Conservation (phyloP, 768 basidiomycete species). For the Scleroderma citrinum region DNA sequence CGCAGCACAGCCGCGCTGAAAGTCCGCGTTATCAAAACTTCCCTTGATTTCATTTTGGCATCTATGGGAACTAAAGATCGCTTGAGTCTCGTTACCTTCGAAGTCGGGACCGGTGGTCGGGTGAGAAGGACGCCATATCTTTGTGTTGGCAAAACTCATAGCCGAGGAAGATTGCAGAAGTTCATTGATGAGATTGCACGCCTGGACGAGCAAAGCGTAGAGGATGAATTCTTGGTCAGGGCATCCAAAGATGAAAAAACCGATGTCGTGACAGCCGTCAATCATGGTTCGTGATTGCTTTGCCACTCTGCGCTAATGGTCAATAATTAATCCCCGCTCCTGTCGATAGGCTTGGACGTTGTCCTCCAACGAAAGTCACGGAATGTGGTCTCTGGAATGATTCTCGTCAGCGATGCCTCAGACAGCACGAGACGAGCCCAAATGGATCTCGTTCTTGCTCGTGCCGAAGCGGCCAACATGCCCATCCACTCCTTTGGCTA, state of each 20-base stretch:
- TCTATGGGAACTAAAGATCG: slow-evolving; percentile 75
- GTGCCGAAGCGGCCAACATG: slow-evolving; percentile 93
- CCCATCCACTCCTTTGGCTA: slow-evolving; percentile 98
- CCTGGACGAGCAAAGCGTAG: slow-evolving; percentile 39
- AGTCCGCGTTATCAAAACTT: slow-evolving; percentile 79
- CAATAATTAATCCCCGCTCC: slow-evolving; percentile 1
- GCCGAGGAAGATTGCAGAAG: slow-evolving; percentile 61
- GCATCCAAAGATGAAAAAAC: slow-evolving; percentile 88
- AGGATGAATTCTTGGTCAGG: slow-evolving; percentile 61
- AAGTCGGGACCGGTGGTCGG: slow-evolving; percentile 74
- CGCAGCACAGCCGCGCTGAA: slow-evolving; percentile 84
- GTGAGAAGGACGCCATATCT: slow-evolving; percentile 96
- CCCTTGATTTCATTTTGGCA: slow-evolving; percentile 81
- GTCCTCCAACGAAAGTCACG: slow-evolving; percentile 91
- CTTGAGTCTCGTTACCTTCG: slow-evolving; percentile 87
- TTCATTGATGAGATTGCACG: slow-evolving; percentile 70
- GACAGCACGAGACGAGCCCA: slow-evolving; percentile 91
- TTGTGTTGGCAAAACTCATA: slow-evolving; percentile 59
- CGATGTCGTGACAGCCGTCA: slow-evolving; percentile 98
- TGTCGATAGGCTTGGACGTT: slow-evolving; percentile 70
- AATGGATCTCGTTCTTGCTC: slow-evolving; percentile 97
- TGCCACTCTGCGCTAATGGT: neutral
- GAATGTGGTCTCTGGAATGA: slow-evolving; percentile 86
- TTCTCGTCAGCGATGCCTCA: slow-evolving; percentile 87
- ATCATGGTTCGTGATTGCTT: slow-evolving; percentile 57